These are phyloP conservation scores for Apiosordaria backusii DNA, from an alignment of 495 filamentous ascomycete genomes.

Conservation along the genomic window DNA sequence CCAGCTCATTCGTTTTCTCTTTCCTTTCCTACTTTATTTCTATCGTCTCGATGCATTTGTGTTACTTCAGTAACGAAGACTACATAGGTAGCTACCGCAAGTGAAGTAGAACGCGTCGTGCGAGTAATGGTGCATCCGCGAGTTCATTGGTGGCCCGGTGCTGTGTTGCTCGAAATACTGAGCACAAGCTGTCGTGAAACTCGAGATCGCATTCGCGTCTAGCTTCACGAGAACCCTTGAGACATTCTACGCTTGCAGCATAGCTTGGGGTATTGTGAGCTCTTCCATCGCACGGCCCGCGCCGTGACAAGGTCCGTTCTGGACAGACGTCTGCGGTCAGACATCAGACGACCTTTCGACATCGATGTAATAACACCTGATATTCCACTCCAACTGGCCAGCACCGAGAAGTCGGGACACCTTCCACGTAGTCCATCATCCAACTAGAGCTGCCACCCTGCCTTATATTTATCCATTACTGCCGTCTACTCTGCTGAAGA, in stretches of 20 bases:
- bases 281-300: constrained; percentile 2
- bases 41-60: too few species aligned
- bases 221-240: neutral
- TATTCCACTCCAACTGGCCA: neutral
- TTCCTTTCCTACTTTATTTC: too few species aligned
- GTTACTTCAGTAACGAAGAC: too few species aligned
- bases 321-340: neutral
- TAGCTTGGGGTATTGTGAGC: neutral
- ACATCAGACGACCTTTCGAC: constrained; percentile 12
- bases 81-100: neutral
- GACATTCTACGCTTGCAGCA: neutral
- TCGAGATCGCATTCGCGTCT: neutral
- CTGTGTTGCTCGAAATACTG: too few species aligned
- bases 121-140: neutral
- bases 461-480: neutral
- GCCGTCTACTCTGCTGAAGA: neutral
- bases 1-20: neutral
- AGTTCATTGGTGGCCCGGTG: neutral
- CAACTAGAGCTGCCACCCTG: neutral
- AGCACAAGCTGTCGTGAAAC: neutral
- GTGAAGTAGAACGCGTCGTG: neutral
- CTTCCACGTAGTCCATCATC: neutral
- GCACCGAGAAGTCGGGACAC: neutral
- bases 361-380: constrained; percentile 14
- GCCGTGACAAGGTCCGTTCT: neutral